Base-by-base conservation (phyloP, 352 stramenopile genomes). In the Phytophthora idaei region DNA sequence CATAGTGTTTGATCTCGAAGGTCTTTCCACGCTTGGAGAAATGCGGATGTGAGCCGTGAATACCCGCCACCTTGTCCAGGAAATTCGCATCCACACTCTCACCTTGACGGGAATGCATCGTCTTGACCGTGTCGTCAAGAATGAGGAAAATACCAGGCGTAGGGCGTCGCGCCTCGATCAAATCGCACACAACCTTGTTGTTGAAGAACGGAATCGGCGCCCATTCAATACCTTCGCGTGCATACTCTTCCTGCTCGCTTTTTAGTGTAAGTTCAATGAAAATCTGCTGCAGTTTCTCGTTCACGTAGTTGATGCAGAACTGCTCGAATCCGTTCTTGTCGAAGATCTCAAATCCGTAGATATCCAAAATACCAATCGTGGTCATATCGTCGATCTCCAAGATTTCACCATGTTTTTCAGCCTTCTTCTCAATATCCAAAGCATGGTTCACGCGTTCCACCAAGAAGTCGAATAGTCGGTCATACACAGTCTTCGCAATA, bases 271-370 rank as follows among this genome's bases (percentile, higher is more conserved):
- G 87, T 57, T 97, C 89, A 56, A 98, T 98, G 70, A 97, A 97
- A 64, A 96, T 88, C 50, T 94, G 87, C 75, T 98, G 93, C 41
- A 98, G 81, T 72, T 97, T 98, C 62, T 98, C 93, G 74, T 98
- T 98, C 51, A 94, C 92, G 52, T 96, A 98, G 74, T 98, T 98
- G 85, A 98, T 98, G 61, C 93, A 98, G 45, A 98, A 95, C 69
- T 99, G 95, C 69, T 98, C 93, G 69, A 98, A 98, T 14, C 84
- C 90, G 69, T 99, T 99, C 39, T 89, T 90, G 51, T 97, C 80
- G 59, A 98, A 98, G 21, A 92, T 91, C 71, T 99, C 97, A 81
- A 99, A 99, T 1, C 97, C 95, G 69, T 98, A 99, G 60, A 99
- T 98, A 69, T 99, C 97, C 37, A 98, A 77, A 32, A 99, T 96